Conservation (phyloP, 1,139 yeast species). For the Entelexis paramagnoliae region DNA sequence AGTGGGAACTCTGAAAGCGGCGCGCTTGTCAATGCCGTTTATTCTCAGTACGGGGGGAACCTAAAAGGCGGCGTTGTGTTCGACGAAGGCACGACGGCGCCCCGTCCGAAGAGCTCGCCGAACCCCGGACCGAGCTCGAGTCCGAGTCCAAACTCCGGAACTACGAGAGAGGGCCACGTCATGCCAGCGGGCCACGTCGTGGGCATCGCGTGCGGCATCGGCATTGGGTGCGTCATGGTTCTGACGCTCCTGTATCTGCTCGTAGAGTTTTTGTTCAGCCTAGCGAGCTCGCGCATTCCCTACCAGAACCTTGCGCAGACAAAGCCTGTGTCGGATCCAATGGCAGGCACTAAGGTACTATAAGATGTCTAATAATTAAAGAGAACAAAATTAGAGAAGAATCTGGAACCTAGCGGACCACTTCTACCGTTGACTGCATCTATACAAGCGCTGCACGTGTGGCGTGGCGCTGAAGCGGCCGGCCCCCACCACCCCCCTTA, state of each 20-base stretch:
- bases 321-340: conserved; percentile 4
- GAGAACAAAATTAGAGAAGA: too few species aligned
- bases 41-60: conserved; percentile 14
- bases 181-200: conserved; percentile 64
- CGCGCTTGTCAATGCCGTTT: conserved; percentile 6
- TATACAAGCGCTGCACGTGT: too few species aligned
- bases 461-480: too few species aligned
- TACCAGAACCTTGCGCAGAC: conserved; percentile 44
- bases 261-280: conserved; percentile 42
- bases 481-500: too few species aligned
- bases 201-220: conserved; percentile 77
- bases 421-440: too few species aligned
- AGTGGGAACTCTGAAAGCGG: neutral
- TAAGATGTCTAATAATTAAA: neutral
- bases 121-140: conserved; percentile 12
- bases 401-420: too few species aligned
- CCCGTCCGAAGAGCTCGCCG: conserved; percentile 16
- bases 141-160: neutral
- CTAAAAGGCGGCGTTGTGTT: conserved; percentile 16
- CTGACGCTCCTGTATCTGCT: conserved; percentile 55
- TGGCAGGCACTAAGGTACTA: conserved; percentile 13
- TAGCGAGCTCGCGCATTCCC: conserved; percentile 44
- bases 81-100: neutral
- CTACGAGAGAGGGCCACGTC: conserved; percentile 23
- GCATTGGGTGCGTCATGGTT: conserved; percentile 66